Evolutionary conservation across 768 basidiomycete genomes (phyloP), one percentile per base, ranked within the genome.

Genomic region (Kwoniella shandongensis): DNA sequence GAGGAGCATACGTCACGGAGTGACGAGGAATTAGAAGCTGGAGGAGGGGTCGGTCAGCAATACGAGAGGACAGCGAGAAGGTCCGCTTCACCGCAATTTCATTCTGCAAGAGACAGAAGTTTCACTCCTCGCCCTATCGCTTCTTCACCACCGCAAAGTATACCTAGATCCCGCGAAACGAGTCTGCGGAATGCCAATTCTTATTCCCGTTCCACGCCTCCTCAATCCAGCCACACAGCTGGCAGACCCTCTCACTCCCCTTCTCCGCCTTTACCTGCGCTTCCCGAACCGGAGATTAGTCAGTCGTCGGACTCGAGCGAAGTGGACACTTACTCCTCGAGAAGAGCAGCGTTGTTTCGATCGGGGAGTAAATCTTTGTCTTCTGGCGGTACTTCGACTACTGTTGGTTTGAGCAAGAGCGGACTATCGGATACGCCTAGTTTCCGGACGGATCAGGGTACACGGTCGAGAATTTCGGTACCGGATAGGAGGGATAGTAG

Each of bases 271-370:
- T 59, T 70, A 6, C 68, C 68, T 17, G 62, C 65, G 2, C 46
- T 66, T 4, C 68, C 68, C 3, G 62, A 66, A 51, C 65, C 68
- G 4, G 62, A 63, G 7, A 29, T 30, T 2, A 38, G 27, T 13
- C 20, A 20, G 7, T n/a, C 25, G 13, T 32, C 51, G 2, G 65
- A 66, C 3, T 56, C 42, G 23, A 40, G 52, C 17, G 61, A 59
- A 44, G 39, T 53, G 18, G 58, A 62, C n/a, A 61, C 67, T 3
- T 51, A 61, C 30, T 59, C 62, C 10, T 62, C 65, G 4, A 46
- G 68, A n/a, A 47, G 61, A 42, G 57, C 65, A 20, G 48, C 62
- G 2, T 27, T 70, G 6, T 70, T 70, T 47, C 51, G 68, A 8
- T 63, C 65, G 2, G 23, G 45, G 17, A 52, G 49, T 13, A 44